Evolutionary conservation across 176 grass and related monocot species (phyloP), one percentile per base, ranked within the genome.

Genomic region (Cymbopogon citratus): DNA sequence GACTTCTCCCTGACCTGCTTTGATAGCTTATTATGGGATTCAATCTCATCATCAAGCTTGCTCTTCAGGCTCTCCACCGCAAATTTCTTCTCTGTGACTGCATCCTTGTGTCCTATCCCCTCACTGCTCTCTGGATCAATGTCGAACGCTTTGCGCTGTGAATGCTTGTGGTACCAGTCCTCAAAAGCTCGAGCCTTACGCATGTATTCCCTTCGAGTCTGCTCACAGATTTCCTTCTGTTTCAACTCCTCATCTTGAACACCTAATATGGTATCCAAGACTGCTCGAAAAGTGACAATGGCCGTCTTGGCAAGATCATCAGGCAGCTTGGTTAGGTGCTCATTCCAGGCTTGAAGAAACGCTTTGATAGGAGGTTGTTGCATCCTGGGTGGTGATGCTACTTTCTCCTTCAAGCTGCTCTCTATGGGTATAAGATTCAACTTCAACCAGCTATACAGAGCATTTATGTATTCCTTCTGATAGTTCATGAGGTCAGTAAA

Each of bases 1-100:
- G 97, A 95, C 57, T 96, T 99, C 62, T 99, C 97, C 59, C 97
- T 91, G 16, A 96, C 93, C 81, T 99, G 97, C 83, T 90, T 99
- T 13, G 88, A 81, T 26, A 99, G 18, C 75, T 87, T 93, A 63
- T 82, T 85, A 63, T 90, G 85, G 48, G 49, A 19, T 45, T 99
- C 97, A 0, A 88, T 19, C 70, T 91, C 97, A 0, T 85, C 87
- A 1, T 95, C 87, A 15, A 99, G 91, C 66, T 80, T 81, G 66
- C 60, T 96, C 79, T 99, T 93, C 41, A 99, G 73, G 72, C 91
- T 90, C 21, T 99, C 88, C 9, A 99, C 87, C 0, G 25, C 49
- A 2, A 91, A 90, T 54, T 72, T 95, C 83, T 60, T 99, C 73
- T 99, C 97, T 8, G 89, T 38, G 12, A 93, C 75, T 0, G 38